Evolutionary conservation across 352 stramenopile genomes (phyloP), one percentile per base, ranked within the genome.

Genomic region (Globisporangium iwayamae): DNA sequence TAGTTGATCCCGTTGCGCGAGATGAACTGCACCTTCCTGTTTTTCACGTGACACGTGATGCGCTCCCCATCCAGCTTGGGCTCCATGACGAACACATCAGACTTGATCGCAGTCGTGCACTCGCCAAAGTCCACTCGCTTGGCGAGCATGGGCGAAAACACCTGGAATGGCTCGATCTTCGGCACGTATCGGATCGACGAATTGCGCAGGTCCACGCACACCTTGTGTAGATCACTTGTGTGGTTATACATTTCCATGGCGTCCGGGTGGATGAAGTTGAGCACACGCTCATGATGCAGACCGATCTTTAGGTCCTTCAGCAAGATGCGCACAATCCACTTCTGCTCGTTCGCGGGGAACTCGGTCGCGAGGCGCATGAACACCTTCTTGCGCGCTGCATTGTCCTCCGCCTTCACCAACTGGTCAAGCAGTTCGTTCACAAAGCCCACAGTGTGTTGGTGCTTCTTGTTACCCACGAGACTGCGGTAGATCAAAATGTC

Each of bases 231-330:
- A 56, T 96, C 87, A 45, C 89, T 96, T 45, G 87, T 94, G 71
- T 94, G 82, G 62, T 93, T 96, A 60, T 93, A 93, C 85, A 96
- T 94, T 61, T 94, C 85, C 46, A 76, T 71, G 8, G 87, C 85
- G 61, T 96, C 83, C 4, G 85, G 85, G 54, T 96, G 87, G 11
- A 96, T 83, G 56, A 83, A 93, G 7, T 74, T 83, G 14, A 96
- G 74, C 32, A 96, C 85, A 2, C 83, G 75, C 62, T 96, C 85
- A 65, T 96, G 84, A 20, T 78, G 79, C 28, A 96, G 52, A 13
- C 87, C 87, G 63, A 96, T 86, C 69, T 96, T 96, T 20, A 96
- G 70, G 47, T 94, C 85, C 41, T 94, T 96, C n/a, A 94, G 78
- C 48, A 96, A 67, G 28, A 93, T 77, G 41, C 85, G 85, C 36